Base-by-base conservation (phyloP, 306 rosid genomes). In the Senna siamea region DNA sequence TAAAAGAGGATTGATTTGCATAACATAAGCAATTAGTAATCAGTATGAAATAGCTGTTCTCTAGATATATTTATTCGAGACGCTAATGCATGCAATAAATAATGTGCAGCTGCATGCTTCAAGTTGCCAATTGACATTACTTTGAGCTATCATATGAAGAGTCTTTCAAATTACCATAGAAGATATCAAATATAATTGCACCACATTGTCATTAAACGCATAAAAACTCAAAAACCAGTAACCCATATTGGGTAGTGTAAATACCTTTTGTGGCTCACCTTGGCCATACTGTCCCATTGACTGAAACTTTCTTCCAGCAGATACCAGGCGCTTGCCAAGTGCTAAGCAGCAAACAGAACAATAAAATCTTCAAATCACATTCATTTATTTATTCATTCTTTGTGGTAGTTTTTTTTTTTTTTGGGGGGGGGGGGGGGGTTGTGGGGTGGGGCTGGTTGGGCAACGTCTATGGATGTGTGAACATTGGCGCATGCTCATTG, bases 221-320 rank as follows among this genome's bases (percentile, higher is more conserved):
- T 13, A 14, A 53, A 67, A 66, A 62, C 70, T n/a, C 48, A 66
- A 66, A 44, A 60, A 67, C 62, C n/a, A 50, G n/a, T 17, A 44
- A 15, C 34, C 59, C 51, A 53, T 23, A 44, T 40, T 53, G 56
- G 68, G 76, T 9, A 72, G 86, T 48, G 28, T 57, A 63, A 75
- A 53, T 86, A 93, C 98, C 97, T 89, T 82, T 56, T 91, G 94
- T 56, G 87, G 85, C 84, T 93, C 97, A 23, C 97, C 98, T 83
- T 88, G 83, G 79, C 97, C 98, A 79, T 88, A 93, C 78, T 86
- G 93, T 46, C 98, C 97, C 98, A 93, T 91, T 50, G 97, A 87
- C 75, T 93, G 96, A 82, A 91, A 93, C 80, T 94, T 88, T 88
- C 84, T 86, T 66, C 97, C 98, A 50, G 97, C 86, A 52, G 96